Evolutionary conservation across 805 yeast species (phyloP).

Genomic region (Yarrowia sp.): DNA sequence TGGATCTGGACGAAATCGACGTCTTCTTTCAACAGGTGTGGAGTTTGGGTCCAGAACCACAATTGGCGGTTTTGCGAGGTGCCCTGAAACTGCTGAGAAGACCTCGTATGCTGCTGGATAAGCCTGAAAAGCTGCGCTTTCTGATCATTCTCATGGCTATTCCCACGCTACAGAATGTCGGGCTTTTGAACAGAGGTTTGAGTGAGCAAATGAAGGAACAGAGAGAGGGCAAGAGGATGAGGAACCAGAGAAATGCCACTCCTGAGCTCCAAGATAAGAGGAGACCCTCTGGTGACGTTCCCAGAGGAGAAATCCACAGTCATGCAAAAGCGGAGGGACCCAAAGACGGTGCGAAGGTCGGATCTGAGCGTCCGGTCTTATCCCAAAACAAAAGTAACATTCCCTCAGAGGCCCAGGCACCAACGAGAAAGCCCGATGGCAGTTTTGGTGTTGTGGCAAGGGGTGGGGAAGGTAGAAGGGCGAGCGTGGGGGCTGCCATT

Average conservation of each 20-base stretch:
- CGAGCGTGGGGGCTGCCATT: not conserved
- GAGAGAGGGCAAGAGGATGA: not conserved
- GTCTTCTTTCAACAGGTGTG: constrained; percentile 24
- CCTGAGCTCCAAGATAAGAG: constrained; percentile 5
- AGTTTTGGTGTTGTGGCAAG: not conserved
- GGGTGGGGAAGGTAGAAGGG: not conserved
- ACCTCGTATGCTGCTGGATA: constrained; percentile 5
- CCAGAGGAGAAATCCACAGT: not conserved
- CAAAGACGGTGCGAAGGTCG: not conserved
- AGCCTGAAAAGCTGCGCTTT: constrained; percentile 26
- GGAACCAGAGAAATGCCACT: not conserved
- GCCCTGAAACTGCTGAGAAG: constrained; percentile 13
- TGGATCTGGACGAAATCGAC: constrained; percentile 27
- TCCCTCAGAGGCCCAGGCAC: not conserved
- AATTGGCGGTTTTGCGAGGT: constrained; percentile 31
- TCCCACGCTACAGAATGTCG: constrained; percentile 16
- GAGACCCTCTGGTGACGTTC: constrained; percentile 24
- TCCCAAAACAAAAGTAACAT: constrained; percentile 4
- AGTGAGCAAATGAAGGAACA: constrained; percentile 20
- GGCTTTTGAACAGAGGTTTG: constrained; percentile 2
- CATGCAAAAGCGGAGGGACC: not conserved
- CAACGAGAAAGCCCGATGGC: constrained; percentile 3
- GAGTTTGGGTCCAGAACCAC: constrained; percentile 6
- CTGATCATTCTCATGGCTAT: constrained; percentile 13
- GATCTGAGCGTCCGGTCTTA: not conserved